A percentile compares a stretch with the other conserved stretches of the same genome.
These are phyloP conservation scores for Trypanosomatidae sp. DNA, from an alignment of 208 protist genomes.

Conservation along the genomic window DNA sequence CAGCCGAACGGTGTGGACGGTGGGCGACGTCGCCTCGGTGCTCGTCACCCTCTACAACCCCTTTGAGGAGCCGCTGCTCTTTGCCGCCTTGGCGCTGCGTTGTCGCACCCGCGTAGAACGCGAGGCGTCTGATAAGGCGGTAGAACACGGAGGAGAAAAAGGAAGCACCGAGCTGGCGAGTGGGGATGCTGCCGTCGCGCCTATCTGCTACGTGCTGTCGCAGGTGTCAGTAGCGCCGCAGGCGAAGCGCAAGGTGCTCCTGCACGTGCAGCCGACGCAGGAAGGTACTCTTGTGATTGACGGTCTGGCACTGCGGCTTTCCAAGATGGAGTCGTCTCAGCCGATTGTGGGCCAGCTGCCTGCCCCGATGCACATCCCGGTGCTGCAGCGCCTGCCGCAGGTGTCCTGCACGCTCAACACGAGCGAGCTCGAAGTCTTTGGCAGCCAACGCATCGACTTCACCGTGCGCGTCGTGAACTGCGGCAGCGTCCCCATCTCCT, in stretches of 20 bases:
- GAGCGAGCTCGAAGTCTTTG: constrained; percentile 81
- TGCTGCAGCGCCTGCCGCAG: constrained; percentile 76
- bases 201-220: constrained; percentile 65
- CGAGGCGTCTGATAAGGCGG: too few relatives aligned
- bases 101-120: constrained; percentile 26
- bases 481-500: constrained; percentile 57
- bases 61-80: constrained; percentile 36
- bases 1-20: constrained; percentile 80
- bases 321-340: constrained; percentile 35
- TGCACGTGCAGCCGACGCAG: constrained; percentile 72
- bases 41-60: constrained; percentile 75
- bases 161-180: too few relatives aligned
- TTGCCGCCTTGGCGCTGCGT: constrained; percentile 57
- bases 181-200: too few relatives aligned
- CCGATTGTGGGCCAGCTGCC: constrained; percentile 35
- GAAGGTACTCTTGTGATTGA: constrained; percentile 64
- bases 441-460: constrained; percentile 71
- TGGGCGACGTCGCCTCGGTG: constrained; percentile 79
- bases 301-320: constrained; percentile 51
- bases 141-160: too few relatives aligned
- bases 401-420: constrained; percentile 71
- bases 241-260: constrained; percentile 44
- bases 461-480: constrained; percentile 75
- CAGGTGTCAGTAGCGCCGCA: constrained; percentile 49
- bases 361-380: constrained; percentile 55